These are phyloP conservation scores for barley (Hordeum vulgare) DNA, from an alignment of 176 grass and related monocot species.

Conservation along the genomic window DNA sequence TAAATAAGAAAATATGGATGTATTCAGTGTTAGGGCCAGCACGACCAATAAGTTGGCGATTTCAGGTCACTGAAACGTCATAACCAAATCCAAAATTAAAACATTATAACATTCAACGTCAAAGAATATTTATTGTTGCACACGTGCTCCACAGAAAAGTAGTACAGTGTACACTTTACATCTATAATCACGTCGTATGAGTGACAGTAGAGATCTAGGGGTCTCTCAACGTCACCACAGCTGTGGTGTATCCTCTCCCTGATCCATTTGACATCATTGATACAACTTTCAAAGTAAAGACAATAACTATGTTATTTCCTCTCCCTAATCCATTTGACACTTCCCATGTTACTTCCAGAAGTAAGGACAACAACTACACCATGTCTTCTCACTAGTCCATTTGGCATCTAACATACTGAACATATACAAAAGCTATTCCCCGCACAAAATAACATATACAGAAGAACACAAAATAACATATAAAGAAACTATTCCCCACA, in stretches of 20 bases:
- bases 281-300: neutral
- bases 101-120: neutral
- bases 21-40: neutral
- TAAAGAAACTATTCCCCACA: neutral
- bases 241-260: neutral
- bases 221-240: neutral
- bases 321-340: neutral
- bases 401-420: neutral
- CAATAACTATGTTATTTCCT: neutral
- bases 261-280: neutral
- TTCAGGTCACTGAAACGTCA: neutral
- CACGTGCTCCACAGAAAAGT: neutral
- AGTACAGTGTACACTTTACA: neutral
- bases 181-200: neutral
- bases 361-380: neutral
- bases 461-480: neutral
- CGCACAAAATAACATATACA: neutral
- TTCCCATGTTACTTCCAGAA: neutral
- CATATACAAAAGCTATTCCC: neutral
- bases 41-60: neutral
- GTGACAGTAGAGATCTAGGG: neutral
- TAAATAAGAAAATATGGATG: neutral
- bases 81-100: neutral
- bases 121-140: neutral
- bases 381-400: neutral